Evolutionary conservation across 225 moss, liverwort and hornwort species (phyloP).

Genomic region (Physcomitrium patens): DNA sequence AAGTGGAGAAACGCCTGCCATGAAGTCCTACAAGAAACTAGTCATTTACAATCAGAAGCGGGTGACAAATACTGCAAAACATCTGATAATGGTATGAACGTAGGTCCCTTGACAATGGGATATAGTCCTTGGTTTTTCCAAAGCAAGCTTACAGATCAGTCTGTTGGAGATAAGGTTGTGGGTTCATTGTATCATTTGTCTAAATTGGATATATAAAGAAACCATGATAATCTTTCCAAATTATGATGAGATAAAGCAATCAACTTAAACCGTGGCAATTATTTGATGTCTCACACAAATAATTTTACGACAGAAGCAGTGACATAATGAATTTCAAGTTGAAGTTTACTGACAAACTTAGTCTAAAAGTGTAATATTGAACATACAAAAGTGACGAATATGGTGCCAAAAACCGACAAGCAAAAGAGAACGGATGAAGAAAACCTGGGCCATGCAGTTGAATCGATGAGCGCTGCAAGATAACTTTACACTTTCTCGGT

Average conservation of each 20-base stretch:
- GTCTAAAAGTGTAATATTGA: not conserved
- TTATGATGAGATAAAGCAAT: too few relatives aligned
- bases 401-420: not conserved
- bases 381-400: slow-evolving; percentile 2
- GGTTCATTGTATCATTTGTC: too few relatives aligned
- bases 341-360: not conserved
- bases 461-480: slow-evolving; percentile 83
- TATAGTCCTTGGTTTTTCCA: too few relatives aligned
- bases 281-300: not conserved
- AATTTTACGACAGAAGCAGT: not conserved
- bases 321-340: too few relatives aligned
- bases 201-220: too few relatives aligned
- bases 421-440: slow-evolving; percentile 6
- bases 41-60: slow-evolving; percentile 38
- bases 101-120: not conserved
- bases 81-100: not conserved
- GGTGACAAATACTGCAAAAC: slow-evolving; percentile 1
- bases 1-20: slow-evolving; percentile 83
- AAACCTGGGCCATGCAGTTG: slow-evolving; percentile 77
- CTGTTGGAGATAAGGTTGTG: too few relatives aligned
- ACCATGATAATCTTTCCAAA: too few relatives aligned
- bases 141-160: too few relatives aligned
- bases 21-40: slow-evolving; percentile 74
- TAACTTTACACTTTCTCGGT: slow-evolving; percentile 41
- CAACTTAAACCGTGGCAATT: not conserved